Evolutionary conservation across 192 early-diverging fungal species (phyloP), one percentile per base, ranked within the genome.

Genomic region (Lobosporangium transversale): DNA sequence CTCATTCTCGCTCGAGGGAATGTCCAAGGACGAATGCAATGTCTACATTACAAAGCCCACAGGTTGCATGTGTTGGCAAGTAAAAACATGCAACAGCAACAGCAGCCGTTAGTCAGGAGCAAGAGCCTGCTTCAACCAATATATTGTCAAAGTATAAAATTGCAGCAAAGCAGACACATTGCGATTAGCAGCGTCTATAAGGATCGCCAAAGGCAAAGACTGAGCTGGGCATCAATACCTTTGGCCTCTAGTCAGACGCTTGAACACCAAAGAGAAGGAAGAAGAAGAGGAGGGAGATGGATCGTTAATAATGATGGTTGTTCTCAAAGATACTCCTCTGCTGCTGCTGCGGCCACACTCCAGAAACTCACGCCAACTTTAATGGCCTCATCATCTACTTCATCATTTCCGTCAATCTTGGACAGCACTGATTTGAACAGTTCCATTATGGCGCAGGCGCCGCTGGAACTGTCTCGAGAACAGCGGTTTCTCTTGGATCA

Each of bases 401-500:
- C 47, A 21, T n/a, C 6, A 21, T 21, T 49, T 15, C 29, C 43
- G 32, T 33, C 43, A 31, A 40, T 40, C 37, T 48, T 20, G 8
- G 47, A 48, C 7, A n/a, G 47, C 40, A 26, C 27, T 2, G 36
- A 57, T 12, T 3, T 68, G 9, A 27, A 52, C 21, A 10, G 20
- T 20, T 30, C 35, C 0, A 58, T 52, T 1, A 21, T 58, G 2
- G 33, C 44, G 8, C 45, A 52, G 21, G 56, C 54, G 18, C 56
- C 66, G 7, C 23, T 68, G 21, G 44, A 68, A 47, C 63, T 87
- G 14, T 84, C 85, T 10, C 40, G n/a, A 7, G 83, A 92, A 52
- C 92, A 93, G 65, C 75, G 82, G 11, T 80, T 80, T 50, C 73
- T 91, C 1, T 73, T 92, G n/a, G 52, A 90, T n/a, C 65, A 88